These are phyloP conservation scores for Fusarium lateritium DNA, from an alignment of 2,329 filamentous ascomycete species.

Conservation along the genomic window DNA sequence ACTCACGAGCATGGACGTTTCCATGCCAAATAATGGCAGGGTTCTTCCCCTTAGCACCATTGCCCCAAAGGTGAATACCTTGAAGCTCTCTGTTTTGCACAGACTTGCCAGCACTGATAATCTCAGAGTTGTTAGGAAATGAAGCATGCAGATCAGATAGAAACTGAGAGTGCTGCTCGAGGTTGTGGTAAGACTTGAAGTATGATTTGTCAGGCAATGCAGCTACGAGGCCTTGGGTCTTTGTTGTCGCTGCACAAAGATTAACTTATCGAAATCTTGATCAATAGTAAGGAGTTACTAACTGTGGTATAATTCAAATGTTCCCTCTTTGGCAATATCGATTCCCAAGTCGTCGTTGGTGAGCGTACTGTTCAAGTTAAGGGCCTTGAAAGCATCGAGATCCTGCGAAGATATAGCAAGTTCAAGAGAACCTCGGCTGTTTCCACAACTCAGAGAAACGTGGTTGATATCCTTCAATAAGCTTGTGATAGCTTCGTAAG, in stretches of 20 bases:
- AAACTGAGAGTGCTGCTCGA: slow-evolving; percentile 65
- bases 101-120: slow-evolving; percentile 65
- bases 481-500: slow-evolving; percentile 30
- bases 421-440: slow-evolving; percentile 41
- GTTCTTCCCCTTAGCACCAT: slow-evolving; percentile 59
- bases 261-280: accelerated
- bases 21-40: slow-evolving; percentile 70
- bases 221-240: neutral
- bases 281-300: accelerated
- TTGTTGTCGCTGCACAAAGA: neutral
- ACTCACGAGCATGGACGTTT: slow-evolving; percentile 73
- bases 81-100: slow-evolving; percentile 67
- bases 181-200: slow-evolving; percentile 69
- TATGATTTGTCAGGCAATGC: slow-evolving; percentile 51
- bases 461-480: slow-evolving; percentile 39
- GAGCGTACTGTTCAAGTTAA: slow-evolving; percentile 44
- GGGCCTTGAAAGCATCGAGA: slow-evolving; percentile 39
- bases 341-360: slow-evolving; percentile 46
- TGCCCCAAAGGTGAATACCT: slow-evolving; percentile 71
- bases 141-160: slow-evolving; percentile 60
- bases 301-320: slow-evolving; percentile 36
- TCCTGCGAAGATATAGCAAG: slow-evolving; percentile 47
- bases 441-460: slow-evolving; percentile 48
- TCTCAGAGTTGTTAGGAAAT: slow-evolving; percentile 61
- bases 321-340: slow-evolving; percentile 46